A percentile compares a stretch with the other conserved stretches of the same genome.
Conservation (phyloP, 139 green algal species). For the Coelastrella sp. region DNA sequence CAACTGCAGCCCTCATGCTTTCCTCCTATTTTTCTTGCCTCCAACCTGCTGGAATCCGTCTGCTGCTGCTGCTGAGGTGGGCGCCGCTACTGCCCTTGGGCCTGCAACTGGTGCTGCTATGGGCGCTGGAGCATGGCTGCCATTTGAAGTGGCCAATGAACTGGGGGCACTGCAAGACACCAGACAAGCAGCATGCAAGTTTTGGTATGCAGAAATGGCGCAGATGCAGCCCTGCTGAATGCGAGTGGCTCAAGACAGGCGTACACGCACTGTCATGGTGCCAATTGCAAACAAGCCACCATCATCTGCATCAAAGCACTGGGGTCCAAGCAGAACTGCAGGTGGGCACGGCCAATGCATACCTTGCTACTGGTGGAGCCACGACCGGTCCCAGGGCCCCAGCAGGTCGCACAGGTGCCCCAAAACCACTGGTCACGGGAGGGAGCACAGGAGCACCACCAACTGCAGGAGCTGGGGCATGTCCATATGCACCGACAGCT, state of each 20-base stretch:
- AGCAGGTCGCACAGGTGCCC: neutral
- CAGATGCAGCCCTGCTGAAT: no score
- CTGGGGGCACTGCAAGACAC: neutral
- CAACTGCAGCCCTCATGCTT: constrained; percentile 12
- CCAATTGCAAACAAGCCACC: no score
- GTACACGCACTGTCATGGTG: no score
- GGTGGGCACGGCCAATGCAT: no score
- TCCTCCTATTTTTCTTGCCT: constrained; percentile 44
- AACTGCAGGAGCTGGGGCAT: constrained; percentile 5
- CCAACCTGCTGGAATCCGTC: constrained; percentile 49
- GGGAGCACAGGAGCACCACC: neutral
- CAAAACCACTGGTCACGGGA: neutral
- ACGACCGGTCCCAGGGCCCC: constrained; percentile 14
- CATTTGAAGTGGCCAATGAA: constrained; percentile 21
- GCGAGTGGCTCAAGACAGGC: no score
- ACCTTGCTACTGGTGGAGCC: neutral
- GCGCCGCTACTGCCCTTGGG: neutral
- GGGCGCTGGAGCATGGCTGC: neutral
- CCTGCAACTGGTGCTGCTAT: neutral
- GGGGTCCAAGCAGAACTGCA: no score
- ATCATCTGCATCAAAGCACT: no score
- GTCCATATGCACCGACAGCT: neutral
- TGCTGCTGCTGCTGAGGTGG: constrained; percentile 11
- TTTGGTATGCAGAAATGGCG: no score
- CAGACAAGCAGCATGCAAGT: neutral